These are phyloP conservation scores for Fusarium algeriense DNA, from an alignment of 2,329 filamentous ascomycete genomes.

Conservation along the genomic window DNA sequence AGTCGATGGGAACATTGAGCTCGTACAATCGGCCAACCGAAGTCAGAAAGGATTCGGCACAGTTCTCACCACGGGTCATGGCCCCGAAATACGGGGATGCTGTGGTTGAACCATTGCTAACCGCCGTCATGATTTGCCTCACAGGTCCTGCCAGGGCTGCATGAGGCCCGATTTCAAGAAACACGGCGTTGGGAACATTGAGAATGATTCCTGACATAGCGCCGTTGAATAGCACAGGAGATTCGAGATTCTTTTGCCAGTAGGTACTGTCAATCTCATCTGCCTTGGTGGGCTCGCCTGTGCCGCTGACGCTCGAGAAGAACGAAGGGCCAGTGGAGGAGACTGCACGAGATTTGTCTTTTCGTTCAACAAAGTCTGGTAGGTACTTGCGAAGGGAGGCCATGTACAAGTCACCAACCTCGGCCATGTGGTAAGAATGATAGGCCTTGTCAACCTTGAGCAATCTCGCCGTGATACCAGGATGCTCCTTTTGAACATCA, in stretches of 20 bases:
- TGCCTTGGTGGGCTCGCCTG: not conserved
- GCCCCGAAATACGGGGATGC: slow-evolving; percentile 19
- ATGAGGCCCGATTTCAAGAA: slow-evolving; percentile 48
- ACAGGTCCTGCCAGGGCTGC: slow-evolving; percentile 44
- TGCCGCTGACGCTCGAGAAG: slow-evolving; percentile 50
- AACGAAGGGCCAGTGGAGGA: slow-evolving; percentile 8
- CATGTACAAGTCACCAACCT: slow-evolving; percentile 43
- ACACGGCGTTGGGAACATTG: slow-evolving; percentile 7
- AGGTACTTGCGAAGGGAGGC: not conserved
- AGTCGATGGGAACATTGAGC: slow-evolving; percentile 36
- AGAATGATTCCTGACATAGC: slow-evolving; percentile 25
- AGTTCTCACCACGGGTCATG: slow-evolving; percentile 32
- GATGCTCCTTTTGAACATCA: slow-evolving; percentile 46
- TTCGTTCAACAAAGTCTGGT: not conserved
- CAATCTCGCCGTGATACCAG: slow-evolving; percentile 48
- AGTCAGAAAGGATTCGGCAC: slow-evolving; percentile 11
- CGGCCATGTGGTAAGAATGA: slow-evolving; percentile 55
- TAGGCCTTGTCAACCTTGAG: slow-evolving; percentile 58
- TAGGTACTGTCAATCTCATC: slow-evolving; percentile 37
- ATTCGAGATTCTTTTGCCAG: slow-evolving; percentile 50
- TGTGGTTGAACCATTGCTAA: not conserved
- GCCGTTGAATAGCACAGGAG: slow-evolving; percentile 45
- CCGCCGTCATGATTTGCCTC: slow-evolving; percentile 38
- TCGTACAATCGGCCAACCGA: slow-evolving; percentile 46
- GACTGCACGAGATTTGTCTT: not conserved